phyloP scores from a whole-genome alignment of 2,329 filamentous ascomycete species.

The Reticulascus tulasneorum region DNA sequence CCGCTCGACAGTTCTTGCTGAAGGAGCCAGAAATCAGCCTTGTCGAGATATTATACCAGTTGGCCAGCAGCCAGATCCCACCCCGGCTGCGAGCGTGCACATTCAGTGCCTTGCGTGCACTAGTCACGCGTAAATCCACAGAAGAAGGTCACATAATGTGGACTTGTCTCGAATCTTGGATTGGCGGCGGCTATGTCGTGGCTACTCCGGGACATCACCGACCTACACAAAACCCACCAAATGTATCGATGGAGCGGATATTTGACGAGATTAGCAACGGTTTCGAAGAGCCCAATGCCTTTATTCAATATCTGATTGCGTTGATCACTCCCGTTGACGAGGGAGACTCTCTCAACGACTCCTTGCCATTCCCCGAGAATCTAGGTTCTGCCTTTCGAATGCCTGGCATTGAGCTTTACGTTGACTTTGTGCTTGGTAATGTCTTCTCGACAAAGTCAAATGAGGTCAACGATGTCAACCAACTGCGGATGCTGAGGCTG shows the following conservation, averaged over 20 bases:
- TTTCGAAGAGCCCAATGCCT: slow-evolving; percentile 82
- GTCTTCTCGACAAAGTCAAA: slow-evolving; percentile 66
- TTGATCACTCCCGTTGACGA: slow-evolving; percentile 65
- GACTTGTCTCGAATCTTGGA: slow-evolving; percentile 75
- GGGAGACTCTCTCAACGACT: slow-evolving; percentile 63
- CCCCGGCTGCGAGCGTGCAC: slow-evolving; percentile 77
- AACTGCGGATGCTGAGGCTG: slow-evolving; percentile 69
- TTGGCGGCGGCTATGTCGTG: slow-evolving; percentile 53
- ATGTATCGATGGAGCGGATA: slow-evolving; percentile 57
- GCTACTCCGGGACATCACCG: slow-evolving; percentile 21
- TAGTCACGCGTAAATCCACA: slow-evolving; percentile 70
- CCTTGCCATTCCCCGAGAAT: slow-evolving; percentile 80
- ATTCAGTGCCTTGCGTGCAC: slow-evolving; percentile 71
- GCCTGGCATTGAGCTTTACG: slow-evolving; percentile 84
- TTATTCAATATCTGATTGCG: slow-evolving; percentile 71
- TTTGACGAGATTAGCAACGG: slow-evolving; percentile 71
- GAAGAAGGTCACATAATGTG: slow-evolving; percentile 72
- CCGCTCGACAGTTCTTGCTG: slow-evolving; percentile 70
- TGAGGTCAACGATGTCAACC: slow-evolving; percentile 62
- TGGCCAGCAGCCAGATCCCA: slow-evolving; percentile 74
- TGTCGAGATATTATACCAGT: slow-evolving; percentile 69
- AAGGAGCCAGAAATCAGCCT: slow-evolving; percentile 62
- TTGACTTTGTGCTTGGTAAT: slow-evolving; percentile 83
- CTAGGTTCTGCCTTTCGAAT: slow-evolving; percentile 71
- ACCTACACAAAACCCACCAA: slow-evolving; percentile 25